Evolutionary conservation across 192 early-diverging fungal species (phyloP), one percentile per base, ranked within the genome.

Genomic region (Linnemannia zychae): DNA sequence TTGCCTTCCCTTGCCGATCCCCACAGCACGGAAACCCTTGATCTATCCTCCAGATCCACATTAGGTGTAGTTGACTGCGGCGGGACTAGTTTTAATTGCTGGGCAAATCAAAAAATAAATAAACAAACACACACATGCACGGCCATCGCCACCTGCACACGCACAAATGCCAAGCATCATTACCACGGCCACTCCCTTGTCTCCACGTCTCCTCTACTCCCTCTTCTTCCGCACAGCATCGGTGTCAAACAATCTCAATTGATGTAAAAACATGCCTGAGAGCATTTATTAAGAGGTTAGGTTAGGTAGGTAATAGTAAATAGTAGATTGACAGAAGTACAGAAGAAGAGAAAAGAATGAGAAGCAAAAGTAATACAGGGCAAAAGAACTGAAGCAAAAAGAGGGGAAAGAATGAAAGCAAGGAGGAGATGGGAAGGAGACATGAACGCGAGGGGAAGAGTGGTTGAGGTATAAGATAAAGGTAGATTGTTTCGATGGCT

Each of bases 261-360:
- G 3, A 31, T 31, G 28, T 33, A 4, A 0, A 11, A n/a, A n/a
- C n/a, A 12, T 0, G 28, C n/a, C n/a, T n/a, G n/a, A n/a, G 57
- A 63, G 2, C 12, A 24, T 63, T 63, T 63, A 63, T 63, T 63
- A 63, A n/a, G 11, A 28, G 48, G 17, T 49, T 5, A 12, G 67
- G 4, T 49, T 48, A n/a, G 40, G 17, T 44, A n/a, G 47, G 31
- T 67, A 47, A 68, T 18, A 33, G 31, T 1, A 66, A 75, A 66
- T 36, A 74, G 22, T n/a, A n/a, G n/a, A 65, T 24, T 36, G 52
- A 60, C 52, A 75, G 6, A 65, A 63, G n/a, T 40, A 75, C 36
- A 65, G 22, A 75, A 22, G n/a, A n/a, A n/a, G n/a, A n/a, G n/a
- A n/a, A n/a, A n/a, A n/a, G 46, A 31, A 31, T 40, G 13, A 50